phyloP scores from a whole-genome alignment of 164 flowering plant genomes.

The Macadamia tetraphylla region DNA sequence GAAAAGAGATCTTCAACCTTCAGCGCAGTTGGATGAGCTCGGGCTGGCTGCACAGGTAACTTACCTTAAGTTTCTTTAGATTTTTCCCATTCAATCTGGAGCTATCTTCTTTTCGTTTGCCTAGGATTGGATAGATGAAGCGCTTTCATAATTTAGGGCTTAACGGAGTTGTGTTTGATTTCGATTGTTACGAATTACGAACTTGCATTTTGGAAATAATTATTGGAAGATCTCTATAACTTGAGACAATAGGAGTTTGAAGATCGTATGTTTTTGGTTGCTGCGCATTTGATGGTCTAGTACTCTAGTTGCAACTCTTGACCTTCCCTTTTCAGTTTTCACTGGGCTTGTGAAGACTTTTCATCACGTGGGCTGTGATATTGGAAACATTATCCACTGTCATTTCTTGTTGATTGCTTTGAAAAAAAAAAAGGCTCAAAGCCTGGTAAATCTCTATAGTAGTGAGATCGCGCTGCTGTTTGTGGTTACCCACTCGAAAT shows the following conservation, averaged over 20 bases:
- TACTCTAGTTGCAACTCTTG: too few species aligned
- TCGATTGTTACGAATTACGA: background rate
- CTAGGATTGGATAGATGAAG: background rate
- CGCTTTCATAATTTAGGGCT: background rate
- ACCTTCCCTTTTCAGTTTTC: too few species aligned
- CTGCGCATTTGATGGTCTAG: too few species aligned
- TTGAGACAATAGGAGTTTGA: too few species aligned
- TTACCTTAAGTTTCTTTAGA: background rate
- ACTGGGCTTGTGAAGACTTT: too few species aligned
- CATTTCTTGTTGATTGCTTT: background rate
- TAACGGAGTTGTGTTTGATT: background rate
- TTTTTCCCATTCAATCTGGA: background rate
- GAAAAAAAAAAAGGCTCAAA: too few species aligned
- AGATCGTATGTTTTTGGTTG: too few species aligned
- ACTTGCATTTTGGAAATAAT: background rate
- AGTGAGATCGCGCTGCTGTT: background rate
- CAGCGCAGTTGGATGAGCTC: constrained; percentile 38
- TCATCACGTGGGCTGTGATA: too few species aligned
- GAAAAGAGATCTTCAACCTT: constrained; percentile 16
- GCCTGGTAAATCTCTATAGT: background rate
- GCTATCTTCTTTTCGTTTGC: background rate
- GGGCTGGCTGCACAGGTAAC: constrained; percentile 40
- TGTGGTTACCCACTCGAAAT: background rate
- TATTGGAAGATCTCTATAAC: too few species aligned
- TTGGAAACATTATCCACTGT: too few species aligned